Evolutionary conservation across 1,284 basidiomycete genomes (phyloP), one percentile per base, ranked within the genome.

Genomic region (Coniophora puteana): DNA sequence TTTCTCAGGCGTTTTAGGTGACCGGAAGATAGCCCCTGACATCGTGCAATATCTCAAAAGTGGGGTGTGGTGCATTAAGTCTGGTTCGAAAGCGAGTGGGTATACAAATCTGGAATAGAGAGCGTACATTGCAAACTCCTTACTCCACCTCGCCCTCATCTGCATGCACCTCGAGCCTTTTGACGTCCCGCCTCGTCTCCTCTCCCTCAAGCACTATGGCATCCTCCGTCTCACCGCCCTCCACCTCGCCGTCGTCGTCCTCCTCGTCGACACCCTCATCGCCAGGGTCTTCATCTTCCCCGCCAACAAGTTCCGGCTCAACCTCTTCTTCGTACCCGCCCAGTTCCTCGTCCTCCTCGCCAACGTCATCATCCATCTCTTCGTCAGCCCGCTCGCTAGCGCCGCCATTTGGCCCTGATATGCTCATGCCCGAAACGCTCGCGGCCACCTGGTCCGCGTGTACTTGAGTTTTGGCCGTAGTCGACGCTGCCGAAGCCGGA

Each of bases 151-250:
- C n/a, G n/a, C n/a, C n/a, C n/a, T 43, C 45, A 25, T 22, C 41
- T 1, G 10, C 7, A 13, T 24, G 17, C 11, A 55, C 55, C 4
- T 65, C 62, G 22, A 61, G 43, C 20, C 55, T 57, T 22, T 45
- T 40, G 0, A 52, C 52, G 48, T 69, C 66, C 38, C 28, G 51
- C 35, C 36, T 49, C 32, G 59, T 24, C 30, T 66, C 68, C 34
- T 66, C 62, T 17, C 58, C 48, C 36, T 70, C 69, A 4, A 67
- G 50, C 14, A 53, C 47, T 43, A 63, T 61, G 49, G 44, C 29
- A 40, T 67, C 59, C 47, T 50, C 54, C n/a, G 31, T 24, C 29
- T 55, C 57, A 37, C 61, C 58, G 31, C 61, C 57, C 25, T 58
- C 65, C 4, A 51, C 50, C 10, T 50, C 55, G 8, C 47, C 51